Conservation (phyloP, 2,329 filamentous ascomycete genomes). For the Neonectria faginata region DNA sequence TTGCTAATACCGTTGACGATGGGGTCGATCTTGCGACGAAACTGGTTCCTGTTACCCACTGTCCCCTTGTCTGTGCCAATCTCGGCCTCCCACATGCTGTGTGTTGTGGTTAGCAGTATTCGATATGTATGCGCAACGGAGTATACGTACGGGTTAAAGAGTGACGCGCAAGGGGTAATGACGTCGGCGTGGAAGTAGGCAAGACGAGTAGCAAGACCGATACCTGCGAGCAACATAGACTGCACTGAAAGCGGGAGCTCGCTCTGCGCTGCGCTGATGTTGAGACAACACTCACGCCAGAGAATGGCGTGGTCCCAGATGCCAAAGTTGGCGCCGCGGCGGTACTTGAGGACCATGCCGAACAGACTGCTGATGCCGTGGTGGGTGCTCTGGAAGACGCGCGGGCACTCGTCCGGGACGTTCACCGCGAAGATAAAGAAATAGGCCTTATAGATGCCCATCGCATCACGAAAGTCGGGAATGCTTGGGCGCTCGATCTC, state of each 20-base stretch:
- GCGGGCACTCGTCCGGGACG: constrained; percentile 33
- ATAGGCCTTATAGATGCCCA: constrained; percentile 34
- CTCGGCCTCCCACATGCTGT: constrained; percentile 38
- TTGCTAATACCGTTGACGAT: constrained; percentile 40
- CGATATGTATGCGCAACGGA: not conserved
- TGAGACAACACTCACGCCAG: constrained; percentile 38
- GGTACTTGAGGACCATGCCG: constrained; percentile 33
- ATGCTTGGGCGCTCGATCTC: constrained; percentile 35
- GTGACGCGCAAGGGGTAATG: constrained; percentile 37
- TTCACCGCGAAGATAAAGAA: constrained; percentile 36
- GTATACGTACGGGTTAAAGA: constrained; percentile 37
- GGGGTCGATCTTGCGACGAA: constrained; percentile 35
- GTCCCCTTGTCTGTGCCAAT: constrained; percentile 35
- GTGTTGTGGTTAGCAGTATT: not conserved
- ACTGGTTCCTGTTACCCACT: constrained; percentile 31
- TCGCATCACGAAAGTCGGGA: constrained; percentile 29
- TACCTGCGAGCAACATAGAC: constrained; percentile 35
- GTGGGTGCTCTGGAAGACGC: constrained; percentile 38
- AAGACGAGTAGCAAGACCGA: constrained; percentile 34
- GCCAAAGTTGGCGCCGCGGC: constrained; percentile 34
- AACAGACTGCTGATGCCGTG: constrained; percentile 38
- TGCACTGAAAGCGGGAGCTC: constrained; percentile 35
- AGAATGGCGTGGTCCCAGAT: constrained; percentile 40
- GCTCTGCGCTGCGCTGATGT: constrained; percentile 35
- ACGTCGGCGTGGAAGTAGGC: constrained; percentile 39